A percentile compares a stretch with the other conserved stretches of the same genome.
Evolutionary conservation across 331 rosid species (phyloP).

Genomic region (Cydonia oblonga): DNA sequence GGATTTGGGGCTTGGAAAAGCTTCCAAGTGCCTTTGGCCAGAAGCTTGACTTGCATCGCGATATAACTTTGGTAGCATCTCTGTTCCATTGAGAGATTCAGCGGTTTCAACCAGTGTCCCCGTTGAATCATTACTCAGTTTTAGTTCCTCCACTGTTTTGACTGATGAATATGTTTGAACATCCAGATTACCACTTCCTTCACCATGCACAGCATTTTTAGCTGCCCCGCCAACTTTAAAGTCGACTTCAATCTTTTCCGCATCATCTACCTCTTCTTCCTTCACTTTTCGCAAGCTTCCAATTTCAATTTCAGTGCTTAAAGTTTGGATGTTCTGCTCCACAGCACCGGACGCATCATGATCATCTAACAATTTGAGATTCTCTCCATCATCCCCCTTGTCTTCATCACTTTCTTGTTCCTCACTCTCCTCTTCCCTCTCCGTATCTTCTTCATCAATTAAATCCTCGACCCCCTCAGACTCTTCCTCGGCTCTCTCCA

Average conservation of each 20-base stretch:
- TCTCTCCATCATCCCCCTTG: conserved; percentile 21
- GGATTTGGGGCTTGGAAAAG: not conserved
- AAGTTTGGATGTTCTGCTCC: conserved; percentile 12
- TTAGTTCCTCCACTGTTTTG: conserved; percentile 2
- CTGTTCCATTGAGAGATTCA: conserved; percentile 6
- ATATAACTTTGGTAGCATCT: not conserved
- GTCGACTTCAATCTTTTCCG: not conserved
- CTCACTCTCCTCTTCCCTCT: conserved; percentile 39
- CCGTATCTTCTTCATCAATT: conserved; percentile 47
- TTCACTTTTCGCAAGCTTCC: conserved; percentile 25
- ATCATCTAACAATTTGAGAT: conserved; percentile 25
- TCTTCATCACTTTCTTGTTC: conserved; percentile 35
- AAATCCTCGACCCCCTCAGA: conserved; percentile 47
- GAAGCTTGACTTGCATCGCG: not conserved
- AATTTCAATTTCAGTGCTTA: conserved; percentile 11
- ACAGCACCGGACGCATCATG: conserved; percentile 22
- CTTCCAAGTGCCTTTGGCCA: not conserved
- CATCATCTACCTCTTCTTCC: conserved; percentile 11
- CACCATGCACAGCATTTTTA: conserved; percentile 9
- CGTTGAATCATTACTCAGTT: not conserved
- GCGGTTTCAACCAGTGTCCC: conserved; percentile 5
- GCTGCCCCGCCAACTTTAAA: not conserved
- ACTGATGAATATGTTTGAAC: not conserved
- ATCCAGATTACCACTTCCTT: not conserved
- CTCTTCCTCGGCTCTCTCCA: conserved; percentile 40